phyloP scores from a whole-genome alignment of 1,284 basidiomycete species.

The Coniferiporia sulphurascens region DNA sequence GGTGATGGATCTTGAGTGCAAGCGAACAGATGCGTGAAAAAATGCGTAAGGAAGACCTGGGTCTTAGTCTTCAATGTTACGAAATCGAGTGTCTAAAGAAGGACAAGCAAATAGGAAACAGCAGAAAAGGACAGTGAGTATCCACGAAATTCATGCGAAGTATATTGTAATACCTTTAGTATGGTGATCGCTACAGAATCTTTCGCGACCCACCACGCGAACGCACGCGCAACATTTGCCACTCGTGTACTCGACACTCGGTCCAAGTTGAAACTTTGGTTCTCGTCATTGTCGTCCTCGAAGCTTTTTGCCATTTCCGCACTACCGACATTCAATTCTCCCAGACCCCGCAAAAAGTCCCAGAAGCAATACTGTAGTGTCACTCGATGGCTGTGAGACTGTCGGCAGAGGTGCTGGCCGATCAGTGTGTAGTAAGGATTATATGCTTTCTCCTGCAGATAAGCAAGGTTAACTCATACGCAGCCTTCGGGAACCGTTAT shows the following conservation, averaged over 20 bases:
- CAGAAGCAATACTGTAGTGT: conserved; percentile 96
- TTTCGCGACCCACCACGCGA: conserved; percentile 83
- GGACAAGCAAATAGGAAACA: not conserved
- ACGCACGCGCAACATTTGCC: conserved; percentile 67
- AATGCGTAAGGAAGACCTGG: conserved; percentile 58
- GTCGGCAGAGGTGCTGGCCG: conserved; percentile 65
- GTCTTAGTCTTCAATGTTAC: conserved; percentile 62
- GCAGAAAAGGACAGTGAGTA: not conserved
- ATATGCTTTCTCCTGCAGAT: conserved; percentile 75
- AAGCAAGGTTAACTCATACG: conserved; percentile 2
- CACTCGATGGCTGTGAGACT: conserved; percentile 80
- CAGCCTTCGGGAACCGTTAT: not conserved
- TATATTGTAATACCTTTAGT: conserved; percentile 60
- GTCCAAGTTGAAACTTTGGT: conserved; percentile 42
- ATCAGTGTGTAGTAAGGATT: conserved; percentile 97
- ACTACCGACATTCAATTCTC: conserved; percentile 81
- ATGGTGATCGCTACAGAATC: conserved; percentile 68
- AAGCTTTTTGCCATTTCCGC: conserved; percentile 67
- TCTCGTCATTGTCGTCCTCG: conserved; percentile 34
- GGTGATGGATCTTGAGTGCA: conserved; percentile 29
- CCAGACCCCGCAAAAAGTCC: conserved; percentile 94
- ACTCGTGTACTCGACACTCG: conserved; percentile 57
- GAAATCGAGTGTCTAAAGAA: conserved; percentile 79
- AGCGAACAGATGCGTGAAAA: conserved; percentile 66
- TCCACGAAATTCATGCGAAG: too few relatives aligned